Conservation (phyloP, 1,139 yeast species). For the Yamadazyma atlantica region DNA sequence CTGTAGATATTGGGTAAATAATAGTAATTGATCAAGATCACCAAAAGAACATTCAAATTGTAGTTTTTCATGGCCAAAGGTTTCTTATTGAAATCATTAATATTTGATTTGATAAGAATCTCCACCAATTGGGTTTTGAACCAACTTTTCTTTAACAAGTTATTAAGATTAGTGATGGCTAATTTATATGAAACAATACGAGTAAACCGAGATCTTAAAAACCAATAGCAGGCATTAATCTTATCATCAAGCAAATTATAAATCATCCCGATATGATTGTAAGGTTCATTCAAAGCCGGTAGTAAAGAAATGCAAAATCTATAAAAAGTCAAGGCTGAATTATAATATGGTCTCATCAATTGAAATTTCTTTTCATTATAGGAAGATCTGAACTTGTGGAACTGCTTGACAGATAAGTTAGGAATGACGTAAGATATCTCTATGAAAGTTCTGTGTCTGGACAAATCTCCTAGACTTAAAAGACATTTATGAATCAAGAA, state of each 20-base stretch:
- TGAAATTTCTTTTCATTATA: conserved; percentile 29
- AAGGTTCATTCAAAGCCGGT: conserved; percentile 69
- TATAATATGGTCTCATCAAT: conserved; percentile 22
- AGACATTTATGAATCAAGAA: conserved; percentile 55
- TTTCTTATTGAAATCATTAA: conserved; percentile 9
- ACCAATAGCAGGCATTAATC: conserved; percentile 42
- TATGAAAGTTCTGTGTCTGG: conserved; percentile 53
- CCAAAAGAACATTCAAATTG: conserved; percentile 23
- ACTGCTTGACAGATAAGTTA: conserved; percentile 29
- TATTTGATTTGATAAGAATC: conserved; percentile 10
- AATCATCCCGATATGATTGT: conserved; percentile 64
- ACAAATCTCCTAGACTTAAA: conserved; percentile 57
- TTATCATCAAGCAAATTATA: conserved; percentile 38
- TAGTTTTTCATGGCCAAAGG: conserved; percentile 12
- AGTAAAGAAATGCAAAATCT: conserved; percentile 52
- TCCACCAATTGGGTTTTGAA: conserved; percentile 25
- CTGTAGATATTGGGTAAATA: conserved; percentile 29
- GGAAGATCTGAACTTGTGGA: conserved; percentile 36
- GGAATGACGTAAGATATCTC: conserved; percentile 43
- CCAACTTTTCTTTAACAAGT: conserved; percentile 32
- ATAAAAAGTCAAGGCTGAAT: conserved; percentile 46
- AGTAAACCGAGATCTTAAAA: conserved; percentile 58
- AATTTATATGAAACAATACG: conserved; percentile 46
- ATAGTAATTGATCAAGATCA: conserved; percentile 30
- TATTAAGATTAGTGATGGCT: conserved; percentile 40